phyloP scores from a whole-genome alignment of 768 basidiomycete species.

The Termitomyces sp. region DNA sequence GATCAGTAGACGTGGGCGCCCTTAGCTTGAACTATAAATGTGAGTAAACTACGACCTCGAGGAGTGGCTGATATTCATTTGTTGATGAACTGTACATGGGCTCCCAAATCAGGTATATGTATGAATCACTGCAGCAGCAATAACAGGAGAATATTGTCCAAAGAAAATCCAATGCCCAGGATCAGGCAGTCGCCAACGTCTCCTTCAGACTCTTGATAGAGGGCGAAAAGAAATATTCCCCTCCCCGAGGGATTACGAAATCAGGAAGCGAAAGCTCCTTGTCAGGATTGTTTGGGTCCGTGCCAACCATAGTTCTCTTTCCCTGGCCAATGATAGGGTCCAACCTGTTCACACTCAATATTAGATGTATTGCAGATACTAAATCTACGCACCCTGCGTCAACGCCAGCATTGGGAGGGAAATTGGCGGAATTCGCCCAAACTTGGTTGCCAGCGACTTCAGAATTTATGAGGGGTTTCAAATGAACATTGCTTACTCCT shows the following conservation, averaged over 20 bases:
- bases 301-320: conserved; percentile 19
- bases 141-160: background rate
- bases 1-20: background rate
- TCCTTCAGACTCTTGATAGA: conserved; percentile 40
- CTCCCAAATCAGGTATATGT: background rate
- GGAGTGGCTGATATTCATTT: background rate
- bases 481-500: conserved; percentile 22
- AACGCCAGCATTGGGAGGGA: conserved; percentile 25
- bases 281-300: conserved; percentile 27
- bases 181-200: conserved; percentile 17
- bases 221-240: conserved; percentile 51
- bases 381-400: conserved; percentile 23
- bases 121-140: background rate
- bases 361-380: background rate
- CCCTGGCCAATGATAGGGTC: conserved; percentile 43
- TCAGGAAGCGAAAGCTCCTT: conserved; percentile 25
- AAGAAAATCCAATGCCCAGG: background rate
- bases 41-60: background rate
- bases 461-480: background rate
- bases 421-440: conserved; percentile 32
- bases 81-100: background rate
- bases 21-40: background rate
- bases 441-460: conserved; percentile 14
- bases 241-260: conserved; percentile 41
- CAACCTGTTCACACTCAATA: conserved; percentile 26